Evolutionary conservation across 2,329 filamentous ascomycete species (phyloP).

Genomic region (Cordyceps tenuipes): DNA sequence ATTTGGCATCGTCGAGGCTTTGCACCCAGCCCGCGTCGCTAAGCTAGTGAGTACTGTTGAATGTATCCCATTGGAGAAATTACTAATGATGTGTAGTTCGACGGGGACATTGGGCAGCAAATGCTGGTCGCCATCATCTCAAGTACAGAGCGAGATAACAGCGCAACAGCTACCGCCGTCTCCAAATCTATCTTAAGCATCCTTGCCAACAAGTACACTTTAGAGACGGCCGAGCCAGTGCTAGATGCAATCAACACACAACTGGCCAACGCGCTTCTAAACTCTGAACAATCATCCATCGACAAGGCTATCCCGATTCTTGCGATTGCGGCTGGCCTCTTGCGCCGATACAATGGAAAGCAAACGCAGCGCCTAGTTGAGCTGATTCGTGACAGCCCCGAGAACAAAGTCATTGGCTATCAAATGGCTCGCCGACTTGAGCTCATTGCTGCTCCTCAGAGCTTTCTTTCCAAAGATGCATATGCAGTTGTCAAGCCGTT

Average conservation of each 20-base stretch:
- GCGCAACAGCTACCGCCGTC: constrained; percentile 17
- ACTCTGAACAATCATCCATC: constrained; percentile 8
- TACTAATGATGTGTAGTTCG: constrained; percentile 24
- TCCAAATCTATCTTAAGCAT: constrained; percentile 31
- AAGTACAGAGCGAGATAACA: constrained; percentile 17
- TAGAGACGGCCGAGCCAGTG: constrained; percentile 24
- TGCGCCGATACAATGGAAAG: constrained; percentile 30
- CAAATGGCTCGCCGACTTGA: constrained; percentile 35
- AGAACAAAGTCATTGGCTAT: constrained; percentile 26
- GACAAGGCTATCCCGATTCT: constrained; percentile 26
- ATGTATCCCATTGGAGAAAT: not conserved
- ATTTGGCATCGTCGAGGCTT: constrained; percentile 30
- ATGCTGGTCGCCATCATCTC: constrained; percentile 23
- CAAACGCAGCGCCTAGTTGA: constrained; percentile 26
- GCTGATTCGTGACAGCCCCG: constrained; percentile 28
- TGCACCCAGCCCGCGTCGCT: constrained; percentile 26
- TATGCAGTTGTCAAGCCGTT: constrained; percentile 37
- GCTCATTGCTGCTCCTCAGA: constrained; percentile 32
- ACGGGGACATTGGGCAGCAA: constrained; percentile 27
- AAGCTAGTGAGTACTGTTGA: constrained; percentile 25
- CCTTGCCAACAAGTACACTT: constrained; percentile 37
- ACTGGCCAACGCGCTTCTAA: constrained; percentile 16
- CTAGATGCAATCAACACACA: constrained; percentile 21
- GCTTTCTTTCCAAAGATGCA: constrained; percentile 30
- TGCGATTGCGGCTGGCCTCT: constrained; percentile 29